Base-by-base conservation (phyloP, 805 yeast genomes). In the Candida jianshihensis region DNA sequence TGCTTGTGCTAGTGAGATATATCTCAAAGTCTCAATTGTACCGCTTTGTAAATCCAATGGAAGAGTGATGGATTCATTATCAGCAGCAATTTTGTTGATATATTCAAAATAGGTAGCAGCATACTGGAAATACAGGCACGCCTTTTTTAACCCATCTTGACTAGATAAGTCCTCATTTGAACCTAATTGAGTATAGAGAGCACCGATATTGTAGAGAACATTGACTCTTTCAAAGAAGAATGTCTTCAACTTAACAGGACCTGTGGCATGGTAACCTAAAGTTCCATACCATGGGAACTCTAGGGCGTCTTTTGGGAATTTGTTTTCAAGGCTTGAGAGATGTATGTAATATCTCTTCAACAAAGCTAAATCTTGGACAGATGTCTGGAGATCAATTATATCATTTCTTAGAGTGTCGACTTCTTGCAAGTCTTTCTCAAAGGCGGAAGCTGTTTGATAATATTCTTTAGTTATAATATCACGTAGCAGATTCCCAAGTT, bases 261-360 rank as follows among this genome's bases (percentile, higher is more conserved):
- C 72, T 7, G 67, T 57, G 3, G 71, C 65, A 15, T 77, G 62
- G 35, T 71, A 70, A 0, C 84, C 80, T 5, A 84, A 58, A 1
- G 86, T 73, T 17, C 80, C 79, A 50, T 63, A 73, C 97, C 97
- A 90, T 0, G 75, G 66, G 45, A 86, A 81, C 26, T 66, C 70
- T 8, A 75, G 59, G 15, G 70, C 63, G 42, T 80, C 81, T 20
- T 65, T 64, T 0, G 92, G 87, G 40, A 89, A 81, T 50, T 81
- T 84, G 33, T 57, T 38, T 26, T 57, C 56, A 7, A 83, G 38
- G 8, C 63, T 62, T 1, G 57, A 40, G 10, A 84, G 44, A 30
- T 68, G 68, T 5, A 58, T 42, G 43, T 65, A 71, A 51, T 82
- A 85, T 30, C 67, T 40, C 30, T 61, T 59, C 24, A 75, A 44